These are phyloP conservation scores for Volvox africanus DNA, from an alignment of 139 green algal species.

Conservation along the genomic window DNA sequence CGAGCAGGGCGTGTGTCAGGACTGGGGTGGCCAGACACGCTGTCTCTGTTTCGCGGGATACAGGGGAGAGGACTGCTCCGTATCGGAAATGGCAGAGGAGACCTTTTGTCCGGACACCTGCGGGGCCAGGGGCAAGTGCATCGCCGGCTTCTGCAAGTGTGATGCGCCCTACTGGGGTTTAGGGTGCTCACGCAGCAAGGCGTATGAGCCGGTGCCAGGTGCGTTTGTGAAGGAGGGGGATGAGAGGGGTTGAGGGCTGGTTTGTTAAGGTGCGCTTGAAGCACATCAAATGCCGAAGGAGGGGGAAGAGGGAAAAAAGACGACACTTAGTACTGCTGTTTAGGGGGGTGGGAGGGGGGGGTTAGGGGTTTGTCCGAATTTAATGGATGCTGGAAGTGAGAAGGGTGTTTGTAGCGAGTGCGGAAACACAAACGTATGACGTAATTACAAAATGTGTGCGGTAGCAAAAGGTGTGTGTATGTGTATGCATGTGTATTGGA, in stretches of 20 bases:
- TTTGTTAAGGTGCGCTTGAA: neutral
- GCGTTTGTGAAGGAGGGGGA: neutral
- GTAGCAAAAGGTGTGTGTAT: no score
- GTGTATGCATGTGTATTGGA: no score
- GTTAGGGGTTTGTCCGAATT: neutral
- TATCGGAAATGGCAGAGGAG: neutral
- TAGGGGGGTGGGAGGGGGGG: neutral
- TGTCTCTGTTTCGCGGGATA: constrained; percentile 38
- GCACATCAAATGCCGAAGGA: no score
- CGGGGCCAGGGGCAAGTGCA: constrained; percentile 29
- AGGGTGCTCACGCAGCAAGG: constrained; percentile 29
- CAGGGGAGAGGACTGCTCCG: neutral
- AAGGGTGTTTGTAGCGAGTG: neutral
- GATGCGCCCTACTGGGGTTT: constrained; percentile 43
- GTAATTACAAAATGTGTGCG: no score
- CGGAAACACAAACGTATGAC: no score
- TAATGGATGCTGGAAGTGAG: neutral
- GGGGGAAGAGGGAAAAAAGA: neutral
- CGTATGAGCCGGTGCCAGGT: constrained; percentile 23
- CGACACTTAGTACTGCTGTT: neutral
- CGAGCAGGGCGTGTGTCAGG: constrained; percentile 12
- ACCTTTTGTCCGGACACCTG: constrained; percentile 2
- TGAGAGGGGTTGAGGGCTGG: neutral
- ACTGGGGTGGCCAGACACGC: neutral
- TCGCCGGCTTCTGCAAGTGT: constrained; percentile 55